Evolutionary conservation across 179 eudicot species (phyloP), one percentile per base, ranked within the genome.

Genomic region (Vitellaria paradoxa): DNA sequence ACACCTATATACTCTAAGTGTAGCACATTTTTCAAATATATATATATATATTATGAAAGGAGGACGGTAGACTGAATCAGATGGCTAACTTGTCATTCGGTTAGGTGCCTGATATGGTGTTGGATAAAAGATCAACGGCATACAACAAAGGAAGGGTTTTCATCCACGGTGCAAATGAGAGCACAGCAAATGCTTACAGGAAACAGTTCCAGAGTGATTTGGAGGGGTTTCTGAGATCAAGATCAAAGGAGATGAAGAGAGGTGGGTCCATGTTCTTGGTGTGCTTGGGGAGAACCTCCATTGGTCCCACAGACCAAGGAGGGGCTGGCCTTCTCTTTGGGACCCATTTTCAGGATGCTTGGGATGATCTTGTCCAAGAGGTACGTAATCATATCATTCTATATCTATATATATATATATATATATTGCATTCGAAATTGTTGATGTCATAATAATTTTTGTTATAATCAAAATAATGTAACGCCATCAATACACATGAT

Each of bases 261-360:
- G 94, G 98, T 65, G 98, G 98, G 65, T 89, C 97, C 82, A 91
- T 93, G 97, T 93, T 93, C 84, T 86, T 93, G 56, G 92, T 89
- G 45, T 92, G 91, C 71, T 77, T 93, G 75, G 98, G 98, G 2
- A 74, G 98, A 78, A 93, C 92, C 37, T 87, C 94, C 0, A 70
- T 78, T 78, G 93, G 90, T 80, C 98, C 98, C 45, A 84, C 92
- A 4, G 98, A 93, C 84, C 98, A 93, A 82, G 98, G 97, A 72
- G 98, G 98, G 70, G 93, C 97, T 1, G 98, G 97, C 26, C 89
- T 93, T 46, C 91, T 93, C 74, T 93, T 93, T 66, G 98, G 97
- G 69, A 92, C 98, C 64, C 94, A 93, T 88, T 90, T 92, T 86
- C 94, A 93, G 79, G 97, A 91, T 86, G 97, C 98, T 9, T 93